Base-by-base conservation (phyloP, 1,139 yeast genomes). In the Blastobotrys illinoisensis region DNA sequence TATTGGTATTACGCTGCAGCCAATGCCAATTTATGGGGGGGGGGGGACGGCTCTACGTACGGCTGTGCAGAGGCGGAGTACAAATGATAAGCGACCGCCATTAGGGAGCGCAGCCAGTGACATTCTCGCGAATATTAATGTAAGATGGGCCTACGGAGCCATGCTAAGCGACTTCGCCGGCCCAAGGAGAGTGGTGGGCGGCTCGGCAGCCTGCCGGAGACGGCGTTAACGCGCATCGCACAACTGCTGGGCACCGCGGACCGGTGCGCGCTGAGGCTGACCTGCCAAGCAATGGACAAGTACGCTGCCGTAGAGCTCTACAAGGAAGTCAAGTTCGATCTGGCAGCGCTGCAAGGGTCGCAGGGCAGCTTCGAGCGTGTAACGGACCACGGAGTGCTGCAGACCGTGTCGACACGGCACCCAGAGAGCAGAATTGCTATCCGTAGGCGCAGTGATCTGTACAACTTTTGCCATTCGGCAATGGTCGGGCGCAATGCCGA, bases 401-500 rank as follows among this genome's bases (percentile, higher is more conserved):
- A 36, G 13, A 26, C 26, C 5, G 19, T 32, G 40, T 24, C 43
- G 6, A 24, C 46, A 9, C n/a, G 46, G 21, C 23, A 18, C 14
- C 45, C 45, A 9, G 47, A 43, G 19, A 23, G 47, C 47, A 21
- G 51, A 46, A 44, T 49, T 5, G 51, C 44, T 19, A 49, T 49
- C 19, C 36, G 47, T 4, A 43, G 28, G 3, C 36, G 51, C 18
- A 43, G 16, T 13, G 51, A 43, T 19, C 16, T 49, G 24, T 32
- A 32, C 16, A 23, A 44, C 16, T 44, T 49, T 5, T 23, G 40
- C 14, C 20, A 18, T n/a, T 5, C 18, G 2, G 21, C 44, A 9
- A 44, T 44, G 47, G 5, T 24, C 4, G 47, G 47, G 5, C 20
- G 26, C 5, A n/a, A 5, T 21, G 18, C 18, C 6, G 40, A 23